These are phyloP conservation scores for Patellaria atrata DNA, from an alignment of 495 filamentous ascomycete genomes.

Conservation along the genomic window DNA sequence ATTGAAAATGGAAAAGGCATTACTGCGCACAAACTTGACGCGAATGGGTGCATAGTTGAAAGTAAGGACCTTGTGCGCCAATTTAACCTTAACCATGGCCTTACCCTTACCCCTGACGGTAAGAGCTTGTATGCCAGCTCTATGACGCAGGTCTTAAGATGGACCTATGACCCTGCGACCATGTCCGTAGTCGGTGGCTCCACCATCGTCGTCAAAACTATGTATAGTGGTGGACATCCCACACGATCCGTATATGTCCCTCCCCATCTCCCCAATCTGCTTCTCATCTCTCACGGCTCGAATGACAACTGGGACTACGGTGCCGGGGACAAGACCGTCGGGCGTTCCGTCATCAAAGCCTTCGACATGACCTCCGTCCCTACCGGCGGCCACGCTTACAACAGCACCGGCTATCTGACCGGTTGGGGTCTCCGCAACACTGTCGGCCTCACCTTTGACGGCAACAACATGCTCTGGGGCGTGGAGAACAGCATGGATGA, in stretches of 20 bases:
- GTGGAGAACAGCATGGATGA: conserved; percentile 18
- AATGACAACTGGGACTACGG: conserved; percentile 17
- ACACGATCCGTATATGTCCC: conserved; percentile 11
- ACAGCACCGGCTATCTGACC: conserved; percentile 10
- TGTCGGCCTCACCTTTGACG: conserved; percentile 15
- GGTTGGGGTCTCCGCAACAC: conserved; percentile 17
- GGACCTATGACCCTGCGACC: conserved; percentile 10
- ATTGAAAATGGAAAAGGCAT: conserved; percentile 13
- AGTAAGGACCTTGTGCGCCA: conserved; percentile 7
- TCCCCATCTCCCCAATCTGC: conserved; percentile 12
- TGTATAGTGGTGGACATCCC: conserved; percentile 13
- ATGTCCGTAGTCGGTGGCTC: not conserved
- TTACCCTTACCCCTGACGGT: conserved; percentile 11
- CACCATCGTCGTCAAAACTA: conserved; percentile 7
- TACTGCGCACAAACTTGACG: conserved; percentile 11
- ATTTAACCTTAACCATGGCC: conserved; percentile 16
- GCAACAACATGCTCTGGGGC: conserved; percentile 15
- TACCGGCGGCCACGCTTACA: conserved; percentile 11
- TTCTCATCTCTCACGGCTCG: conserved; percentile 16
- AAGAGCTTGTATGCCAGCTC: conserved; percentile 18
- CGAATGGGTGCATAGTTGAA: conserved; percentile 11
- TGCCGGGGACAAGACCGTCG: conserved; percentile 8
- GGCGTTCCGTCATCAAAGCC: conserved; percentile 12
- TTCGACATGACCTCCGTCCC: conserved; percentile 13
- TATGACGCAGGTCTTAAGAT: conserved; percentile 9